Evolutionary conservation across 2,329 filamentous ascomycete genomes (phyloP), one percentile per base, ranked within the genome.

Genomic region (Trichophyton verrucosum): DNA sequence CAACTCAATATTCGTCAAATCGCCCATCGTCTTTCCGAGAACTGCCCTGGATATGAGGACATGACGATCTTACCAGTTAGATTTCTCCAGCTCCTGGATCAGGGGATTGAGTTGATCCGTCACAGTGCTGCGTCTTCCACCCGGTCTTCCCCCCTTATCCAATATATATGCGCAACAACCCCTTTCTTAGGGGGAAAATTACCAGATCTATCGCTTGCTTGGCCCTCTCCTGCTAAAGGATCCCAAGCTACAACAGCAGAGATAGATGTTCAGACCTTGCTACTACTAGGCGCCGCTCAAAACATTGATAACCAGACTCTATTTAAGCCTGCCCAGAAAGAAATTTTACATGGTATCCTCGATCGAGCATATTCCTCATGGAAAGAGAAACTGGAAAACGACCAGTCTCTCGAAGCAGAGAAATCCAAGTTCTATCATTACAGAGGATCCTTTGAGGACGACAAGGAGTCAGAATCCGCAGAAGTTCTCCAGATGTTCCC

Each of bases 401-500:
- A 96, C 65, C 87, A 89, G 67, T 84, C 86, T 67, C 83, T 88
- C 55, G 85, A 88, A 66, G 86, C 88, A 17, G 81, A 83, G 30
- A 88, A 87, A 64, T 84, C 82, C 3, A 91, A 88, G 64, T 74
- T 95, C 44, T 99, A 95, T 73, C 86, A 85, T 20, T 96, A 94
- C 75, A 84, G 85, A 64, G 92, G 91, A 36, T 86, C 85, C 44
- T 76, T 83, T 44, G 87, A 91, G 63, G 86, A 91, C 56, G 84
- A 89, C 65, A 87, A 95, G 61, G 86, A 88, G 66, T 78, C 82
- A 8, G 84, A 90, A 59, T 82, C 86, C 64, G 82, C 87, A 60
- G 88, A 94, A 64, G 86, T 96, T 65, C 81, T 86, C 20, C 82
- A 87, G 64, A 77, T 97, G 5, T 97, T 97, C 75, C 92, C 92